Evolutionary conservation across 306 rosid genomes (phyloP).

Genomic region (Dalbergia oliveri): DNA sequence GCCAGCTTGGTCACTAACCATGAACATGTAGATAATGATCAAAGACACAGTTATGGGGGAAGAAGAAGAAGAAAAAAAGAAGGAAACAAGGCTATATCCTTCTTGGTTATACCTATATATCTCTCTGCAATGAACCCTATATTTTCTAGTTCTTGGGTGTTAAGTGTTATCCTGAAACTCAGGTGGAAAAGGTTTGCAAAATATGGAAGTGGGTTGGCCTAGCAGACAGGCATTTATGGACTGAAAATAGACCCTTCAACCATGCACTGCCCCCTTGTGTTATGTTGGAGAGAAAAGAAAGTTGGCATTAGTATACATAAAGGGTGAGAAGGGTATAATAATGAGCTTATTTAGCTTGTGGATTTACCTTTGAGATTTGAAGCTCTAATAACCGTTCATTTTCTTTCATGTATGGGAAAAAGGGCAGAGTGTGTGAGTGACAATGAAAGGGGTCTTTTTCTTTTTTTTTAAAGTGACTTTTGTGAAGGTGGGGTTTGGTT

Average conservation of each 20-base stretch:
- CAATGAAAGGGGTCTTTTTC: slow-evolving; percentile 47
- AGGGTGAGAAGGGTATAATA: not conserved
- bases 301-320: not conserved
- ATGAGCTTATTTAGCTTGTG: not conserved
- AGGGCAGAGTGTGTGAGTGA: slow-evolving; percentile 3
- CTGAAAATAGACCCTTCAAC: slow-evolving; percentile 62
- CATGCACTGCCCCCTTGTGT: slow-evolving; percentile 22
- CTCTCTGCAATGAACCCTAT: slow-evolving; percentile 21
- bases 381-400: slow-evolving; percentile 48
- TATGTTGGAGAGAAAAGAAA: slow-evolving; percentile 25
- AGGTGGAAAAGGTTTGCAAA: slow-evolving; percentile 45
- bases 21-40: not conserved
- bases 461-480: slow-evolving; percentile 47
- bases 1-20: not conserved
- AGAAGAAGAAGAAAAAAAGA: not conserved
- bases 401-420: slow-evolving; percentile 49
- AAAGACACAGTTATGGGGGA: not conserved
- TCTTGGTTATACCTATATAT: not conserved
- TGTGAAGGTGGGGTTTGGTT: slow-evolving; percentile 24
- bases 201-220: slow-evolving; percentile 52
- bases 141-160: slow-evolving; percentile 19
- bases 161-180: slow-evolving; percentile 11
- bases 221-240: slow-evolving; percentile 53
- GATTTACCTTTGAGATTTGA: slow-evolving; percentile 26
- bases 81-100: not conserved